A percentile compares a stretch with the other conserved stretches of the same genome.
These are phyloP conservation scores for Penicillium thymicola DNA, from an alignment of 2,329 filamentous ascomycete genomes.

Conservation along the genomic window DNA sequence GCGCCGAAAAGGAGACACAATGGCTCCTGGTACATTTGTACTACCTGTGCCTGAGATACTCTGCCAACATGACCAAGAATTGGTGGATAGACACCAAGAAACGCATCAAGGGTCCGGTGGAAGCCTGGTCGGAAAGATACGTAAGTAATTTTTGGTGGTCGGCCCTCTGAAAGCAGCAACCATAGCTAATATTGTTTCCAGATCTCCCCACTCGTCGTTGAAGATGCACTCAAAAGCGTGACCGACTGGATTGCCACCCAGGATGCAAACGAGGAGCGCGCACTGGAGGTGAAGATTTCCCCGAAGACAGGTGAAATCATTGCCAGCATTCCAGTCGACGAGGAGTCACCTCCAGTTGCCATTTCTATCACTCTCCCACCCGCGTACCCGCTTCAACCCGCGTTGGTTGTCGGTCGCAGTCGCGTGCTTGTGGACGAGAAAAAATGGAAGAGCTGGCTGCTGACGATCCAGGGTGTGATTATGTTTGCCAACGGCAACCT, in stretches of 20 bases:
- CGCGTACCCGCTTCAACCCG: constrained; percentile 77
- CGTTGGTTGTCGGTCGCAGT: constrained; percentile 71
- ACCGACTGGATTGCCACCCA: constrained; percentile 43
- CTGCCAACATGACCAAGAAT: constrained; percentile 72
- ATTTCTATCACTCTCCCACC: constrained; percentile 77
- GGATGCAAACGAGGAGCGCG: constrained; percentile 50
- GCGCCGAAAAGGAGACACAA: constrained; percentile 69
- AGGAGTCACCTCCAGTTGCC: constrained; percentile 75
- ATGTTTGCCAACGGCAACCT: constrained; percentile 88
- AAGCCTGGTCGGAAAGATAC: constrained; percentile 79
- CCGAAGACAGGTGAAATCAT: constrained; percentile 70
- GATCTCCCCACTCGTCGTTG: constrained; percentile 44
- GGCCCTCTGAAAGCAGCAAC: background rate
- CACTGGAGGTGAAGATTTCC: constrained; percentile 67
- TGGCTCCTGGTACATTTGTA: constrained; percentile 84
- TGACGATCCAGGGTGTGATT: constrained; percentile 86
- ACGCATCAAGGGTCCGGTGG: constrained; percentile 73
- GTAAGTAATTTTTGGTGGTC: constrained; percentile 61
- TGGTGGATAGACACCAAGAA: constrained; percentile 84
- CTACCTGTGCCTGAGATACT: constrained; percentile 73
- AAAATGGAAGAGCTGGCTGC: constrained; percentile 90
- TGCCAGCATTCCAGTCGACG: constrained; percentile 83
- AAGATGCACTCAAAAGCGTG: constrained; percentile 40
- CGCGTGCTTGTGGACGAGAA: constrained; percentile 84
- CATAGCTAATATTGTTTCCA: constrained; percentile 18